These are phyloP conservation scores for Gossypium rotundifolium DNA, from an alignment of 345 rosid species.

Conservation along the genomic window DNA sequence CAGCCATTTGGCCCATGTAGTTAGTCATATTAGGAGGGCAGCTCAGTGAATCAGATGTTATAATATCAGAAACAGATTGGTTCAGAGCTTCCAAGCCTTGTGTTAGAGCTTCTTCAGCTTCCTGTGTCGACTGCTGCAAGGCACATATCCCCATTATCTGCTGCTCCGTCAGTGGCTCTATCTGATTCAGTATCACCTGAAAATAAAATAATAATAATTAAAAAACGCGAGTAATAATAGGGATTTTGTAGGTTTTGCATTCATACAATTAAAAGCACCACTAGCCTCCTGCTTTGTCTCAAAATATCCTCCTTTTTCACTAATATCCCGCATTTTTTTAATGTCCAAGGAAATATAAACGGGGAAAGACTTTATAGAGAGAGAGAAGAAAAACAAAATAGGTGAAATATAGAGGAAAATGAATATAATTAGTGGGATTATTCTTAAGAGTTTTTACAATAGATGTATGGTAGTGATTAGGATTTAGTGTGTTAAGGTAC, in stretches of 20 bases:
- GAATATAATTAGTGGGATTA: neutral
- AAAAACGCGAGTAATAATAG: neutral
- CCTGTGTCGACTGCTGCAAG: conserved; percentile 83
- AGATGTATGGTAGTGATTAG: neutral
- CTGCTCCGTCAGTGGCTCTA: conserved; percentile 86
- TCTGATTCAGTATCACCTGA: conserved; percentile 61
- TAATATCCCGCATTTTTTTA: neutral
- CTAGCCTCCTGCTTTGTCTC: neutral
- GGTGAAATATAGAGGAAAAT: neutral
- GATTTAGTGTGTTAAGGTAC: conserved; percentile 24
- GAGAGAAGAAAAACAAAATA: neutral
- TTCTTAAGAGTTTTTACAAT: neutral
- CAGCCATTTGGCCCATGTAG: conserved; percentile 95
- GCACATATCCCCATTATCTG: conserved; percentile 86
- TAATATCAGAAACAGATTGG: conserved; percentile 79
- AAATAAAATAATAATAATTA: neutral
- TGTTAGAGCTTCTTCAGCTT: conserved; percentile 84
- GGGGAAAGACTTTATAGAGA: neutral
- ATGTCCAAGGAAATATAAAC: neutral
- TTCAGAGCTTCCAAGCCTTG: conserved; percentile 82
- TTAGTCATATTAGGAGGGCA: conserved; percentile 75
- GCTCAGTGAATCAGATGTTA: conserved; percentile 76
- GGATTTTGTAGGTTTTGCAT: neutral
- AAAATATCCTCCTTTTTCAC: neutral
- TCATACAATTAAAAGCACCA: conserved; percentile 23